Conservation (phyloP, 83 land plant species). For the Isoetes engelmannii region DNA sequence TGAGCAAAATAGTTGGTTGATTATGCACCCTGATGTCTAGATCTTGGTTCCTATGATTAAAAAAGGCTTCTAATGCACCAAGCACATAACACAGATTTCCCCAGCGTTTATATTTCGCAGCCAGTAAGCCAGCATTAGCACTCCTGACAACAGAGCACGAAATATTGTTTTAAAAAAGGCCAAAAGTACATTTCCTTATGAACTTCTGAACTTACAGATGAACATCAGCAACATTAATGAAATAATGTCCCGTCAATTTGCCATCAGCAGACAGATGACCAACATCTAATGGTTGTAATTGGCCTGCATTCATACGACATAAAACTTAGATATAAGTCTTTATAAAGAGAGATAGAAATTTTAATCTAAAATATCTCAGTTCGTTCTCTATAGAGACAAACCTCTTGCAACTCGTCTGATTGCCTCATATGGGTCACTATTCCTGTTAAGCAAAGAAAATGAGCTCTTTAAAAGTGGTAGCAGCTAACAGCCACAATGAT, state of each 20-base stretch:
- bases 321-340: neutral
- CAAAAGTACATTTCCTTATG: neutral
- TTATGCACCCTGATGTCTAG: conserved; percentile 62
- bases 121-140: conserved; percentile 88
- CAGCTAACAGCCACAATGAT: neutral
- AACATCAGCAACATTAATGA: conserved; percentile 85
- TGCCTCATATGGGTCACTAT: conserved; percentile 69
- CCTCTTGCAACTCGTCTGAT: conserved; percentile 81
- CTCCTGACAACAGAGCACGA: conserved; percentile 49
- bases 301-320: conserved; percentile 38
- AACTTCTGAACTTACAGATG: conserved; percentile 59
- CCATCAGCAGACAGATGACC: conserved; percentile 45
- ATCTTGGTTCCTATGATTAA: conserved; percentile 60
- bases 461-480: neutral
- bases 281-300: conserved; percentile 55
- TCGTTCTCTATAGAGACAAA: conserved; percentile 1
- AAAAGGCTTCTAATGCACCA: conserved; percentile 82
- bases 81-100: conserved; percentile 95
- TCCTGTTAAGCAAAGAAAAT: conserved; percentile 32
- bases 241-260: conserved; percentile 49
- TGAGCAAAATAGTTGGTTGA: neutral
- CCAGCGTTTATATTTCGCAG: conserved; percentile 64
- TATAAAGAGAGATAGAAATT: neutral
- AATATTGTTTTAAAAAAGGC: neutral
- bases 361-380: neutral